Evolutionary conservation across 2,329 filamentous ascomycete species (phyloP), one percentile per base, ranked within the genome.

Genomic region (Phyllosticta citriasiana): DNA sequence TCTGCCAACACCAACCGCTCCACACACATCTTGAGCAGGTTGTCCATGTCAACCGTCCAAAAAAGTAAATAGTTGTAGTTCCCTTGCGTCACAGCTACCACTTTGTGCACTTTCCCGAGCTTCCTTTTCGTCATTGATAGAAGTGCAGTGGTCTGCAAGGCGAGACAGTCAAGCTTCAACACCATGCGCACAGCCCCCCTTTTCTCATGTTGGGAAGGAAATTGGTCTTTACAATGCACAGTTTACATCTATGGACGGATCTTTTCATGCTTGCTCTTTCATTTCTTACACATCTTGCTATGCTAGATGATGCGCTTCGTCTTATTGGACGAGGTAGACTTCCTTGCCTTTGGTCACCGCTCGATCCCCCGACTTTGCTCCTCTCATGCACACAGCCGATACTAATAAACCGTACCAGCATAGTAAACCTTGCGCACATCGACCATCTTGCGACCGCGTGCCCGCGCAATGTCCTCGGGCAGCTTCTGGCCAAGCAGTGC

Each of bases 391-490:
- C 2, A 16, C 16, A 47, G 14, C 14, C 40, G 40, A 47, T 14
- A 25, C 52, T 51, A 61, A 25, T 61, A 47, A n/a, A 62, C 61
- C 75, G 82, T 82, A 50, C 91, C 91, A 58, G 89, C 91, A 77
- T 97, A 97, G 79, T 99, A 99, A 70, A 97, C 94, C 80, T 94
- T 97, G 68, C 94, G 82, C 65, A 93, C 90, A 79, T 99, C 94
- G 35, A 99, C 91, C 71, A 99, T 74, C 83, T 99, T 99, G 83
- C 89, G 93, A 64, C 94, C 93, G 65, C 92, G 80, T 58, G 91
- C 93, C 57, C 89, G 83, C 61, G 94, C 94, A 71, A 99, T 87
- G 71, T 93, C 86, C 73, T 97, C 90, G 0, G 94, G 94, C 71
- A 96, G 81, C 64, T 84, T 84, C 79, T 99, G 94, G 78, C 81